These are phyloP conservation scores for Marsdenia floribunda DNA, from an alignment of 257 asterid genomes.

Conservation along the genomic window DNA sequence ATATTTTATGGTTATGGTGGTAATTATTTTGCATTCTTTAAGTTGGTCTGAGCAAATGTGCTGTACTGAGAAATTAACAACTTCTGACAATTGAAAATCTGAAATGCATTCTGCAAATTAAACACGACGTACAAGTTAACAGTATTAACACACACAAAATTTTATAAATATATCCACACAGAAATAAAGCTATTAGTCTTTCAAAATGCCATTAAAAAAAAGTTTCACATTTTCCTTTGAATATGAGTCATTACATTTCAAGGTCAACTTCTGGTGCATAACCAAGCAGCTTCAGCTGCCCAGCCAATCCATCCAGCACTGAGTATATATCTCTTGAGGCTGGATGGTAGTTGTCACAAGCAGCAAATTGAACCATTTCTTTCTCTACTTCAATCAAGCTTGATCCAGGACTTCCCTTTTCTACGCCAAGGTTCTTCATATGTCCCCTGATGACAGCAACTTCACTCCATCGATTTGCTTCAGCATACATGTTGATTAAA, in stretches of 20 bases:
- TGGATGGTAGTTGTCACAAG: slow-evolving; percentile 50
- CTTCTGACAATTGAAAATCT: too few species aligned
- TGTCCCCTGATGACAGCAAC: slow-evolving; percentile 46
- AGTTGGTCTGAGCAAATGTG: too few species aligned
- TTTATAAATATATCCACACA: too few species aligned
- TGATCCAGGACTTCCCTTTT: slow-evolving; percentile 57
- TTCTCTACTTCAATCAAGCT: slow-evolving; percentile 71
- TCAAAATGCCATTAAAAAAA: too few species aligned
- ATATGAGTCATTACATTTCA: background rate
- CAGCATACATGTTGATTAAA: slow-evolving; percentile 66
- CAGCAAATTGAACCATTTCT: slow-evolving; percentile 55
- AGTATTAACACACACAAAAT: too few species aligned
- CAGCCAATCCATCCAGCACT: slow-evolving; percentile 42
- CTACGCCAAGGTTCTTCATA: slow-evolving; percentile 57
- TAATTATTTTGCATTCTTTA: too few species aligned
- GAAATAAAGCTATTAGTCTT: too few species aligned
- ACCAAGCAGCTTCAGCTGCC: slow-evolving; percentile 46
- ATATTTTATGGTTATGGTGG: too few species aligned
- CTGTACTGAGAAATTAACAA: too few species aligned
- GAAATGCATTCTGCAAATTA: too few species aligned
- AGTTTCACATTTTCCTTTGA: background rate
- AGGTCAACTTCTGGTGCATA: background rate
- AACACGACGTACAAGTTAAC: too few species aligned
- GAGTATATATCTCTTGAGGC: slow-evolving; percentile 37
- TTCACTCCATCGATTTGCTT: slow-evolving; percentile 60